Evolutionary conservation across 1,284 basidiomycete genomes (phyloP).

Genomic region (Testicularia cyperi): DNA sequence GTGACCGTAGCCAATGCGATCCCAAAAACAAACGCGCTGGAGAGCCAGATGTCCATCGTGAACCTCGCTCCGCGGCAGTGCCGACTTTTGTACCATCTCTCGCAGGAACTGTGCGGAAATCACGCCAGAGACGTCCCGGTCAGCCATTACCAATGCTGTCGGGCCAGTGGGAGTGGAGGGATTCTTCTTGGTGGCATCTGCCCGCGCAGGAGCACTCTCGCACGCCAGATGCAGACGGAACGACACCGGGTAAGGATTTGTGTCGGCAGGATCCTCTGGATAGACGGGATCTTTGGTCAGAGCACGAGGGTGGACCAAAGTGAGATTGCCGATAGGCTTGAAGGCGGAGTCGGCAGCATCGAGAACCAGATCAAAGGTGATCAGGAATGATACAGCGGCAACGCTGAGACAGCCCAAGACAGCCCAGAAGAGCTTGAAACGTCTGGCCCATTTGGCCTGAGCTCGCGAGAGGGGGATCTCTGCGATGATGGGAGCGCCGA

Average conservation of each 20-base stretch:
- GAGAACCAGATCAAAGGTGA: conserved; percentile 41
- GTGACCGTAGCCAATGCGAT: conserved; percentile 41
- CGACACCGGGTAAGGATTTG: conserved; percentile 25
- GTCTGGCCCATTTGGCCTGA: conserved; percentile 30
- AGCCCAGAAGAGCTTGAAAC: conserved; percentile 36
- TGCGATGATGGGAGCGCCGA: conserved; percentile 30
- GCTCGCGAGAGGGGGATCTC: conserved; percentile 24
- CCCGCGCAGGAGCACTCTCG: conserved; percentile 19
- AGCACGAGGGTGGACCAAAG: conserved; percentile 23
- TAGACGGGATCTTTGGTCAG: conserved; percentile 24
- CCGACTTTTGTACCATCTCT: conserved; percentile 35
- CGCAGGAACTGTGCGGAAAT: conserved; percentile 38
- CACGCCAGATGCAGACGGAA: conserved; percentile 41
- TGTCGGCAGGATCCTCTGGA: conserved; percentile 24
- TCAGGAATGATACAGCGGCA: conserved; percentile 14
- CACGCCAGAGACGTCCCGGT: conserved; percentile 37
- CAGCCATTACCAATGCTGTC: conserved; percentile 47
- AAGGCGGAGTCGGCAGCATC: conserved; percentile 40
- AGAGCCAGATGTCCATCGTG: conserved; percentile 45
- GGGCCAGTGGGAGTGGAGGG: conserved; percentile 8
- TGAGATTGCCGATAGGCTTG: conserved; percentile 33
- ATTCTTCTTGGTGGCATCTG: conserved; percentile 3
- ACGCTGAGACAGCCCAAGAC: conserved; percentile 23
- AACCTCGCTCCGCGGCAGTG: neutral
- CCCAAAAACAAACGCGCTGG: conserved; percentile 40